Evolutionary conservation across 495 filamentous ascomycete species (phyloP).

Genomic region (Clavariopsis aquatica): DNA sequence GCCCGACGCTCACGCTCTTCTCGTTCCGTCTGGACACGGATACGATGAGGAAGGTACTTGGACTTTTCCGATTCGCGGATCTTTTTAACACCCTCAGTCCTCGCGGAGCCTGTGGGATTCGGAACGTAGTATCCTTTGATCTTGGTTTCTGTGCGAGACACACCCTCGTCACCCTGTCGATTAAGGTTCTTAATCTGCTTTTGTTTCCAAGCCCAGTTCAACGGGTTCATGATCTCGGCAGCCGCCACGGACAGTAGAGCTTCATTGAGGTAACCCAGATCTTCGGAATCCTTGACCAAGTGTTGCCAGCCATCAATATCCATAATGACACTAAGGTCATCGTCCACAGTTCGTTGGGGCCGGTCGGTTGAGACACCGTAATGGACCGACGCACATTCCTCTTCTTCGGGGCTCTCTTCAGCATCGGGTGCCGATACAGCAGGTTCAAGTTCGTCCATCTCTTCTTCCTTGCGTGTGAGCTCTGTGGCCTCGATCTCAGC

Average conservation of each 20-base stretch:
- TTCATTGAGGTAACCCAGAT: slow-evolving; percentile 59
- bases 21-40: slow-evolving; percentile 86
- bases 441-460: slow-evolving; percentile 43
- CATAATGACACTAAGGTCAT: slow-evolving; percentile 65
- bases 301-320: slow-evolving; percentile 80
- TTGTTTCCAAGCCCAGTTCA: slow-evolving; percentile 86
- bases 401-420: slow-evolving; percentile 39
- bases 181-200: slow-evolving; percentile 88
- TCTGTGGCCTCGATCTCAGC: slow-evolving; percentile 35
- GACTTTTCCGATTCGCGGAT: slow-evolving; percentile 96
- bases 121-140: slow-evolving; percentile 92
- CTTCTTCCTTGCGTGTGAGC: slow-evolving; percentile 50
- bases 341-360: slow-evolving; percentile 66
- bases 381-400: slow-evolving; percentile 51
- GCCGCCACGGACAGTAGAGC: slow-evolving; percentile 51
- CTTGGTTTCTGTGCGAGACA: slow-evolving; percentile 54
- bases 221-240: slow-evolving; percentile 63
- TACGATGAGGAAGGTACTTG: slow-evolving; percentile 94
- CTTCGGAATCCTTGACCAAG: slow-evolving; percentile 77
- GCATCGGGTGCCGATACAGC: slow-evolving; percentile 33
- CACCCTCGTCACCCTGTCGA: slow-evolving; percentile 54
- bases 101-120: slow-evolving; percentile 78
- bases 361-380: slow-evolving; percentile 63
- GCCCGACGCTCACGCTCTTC: slow-evolving; percentile 83
- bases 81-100: slow-evolving; percentile 90